These are phyloP conservation scores for Boechera retrofracta DNA, from an alignment of 345 rosid species.

Conservation along the genomic window DNA sequence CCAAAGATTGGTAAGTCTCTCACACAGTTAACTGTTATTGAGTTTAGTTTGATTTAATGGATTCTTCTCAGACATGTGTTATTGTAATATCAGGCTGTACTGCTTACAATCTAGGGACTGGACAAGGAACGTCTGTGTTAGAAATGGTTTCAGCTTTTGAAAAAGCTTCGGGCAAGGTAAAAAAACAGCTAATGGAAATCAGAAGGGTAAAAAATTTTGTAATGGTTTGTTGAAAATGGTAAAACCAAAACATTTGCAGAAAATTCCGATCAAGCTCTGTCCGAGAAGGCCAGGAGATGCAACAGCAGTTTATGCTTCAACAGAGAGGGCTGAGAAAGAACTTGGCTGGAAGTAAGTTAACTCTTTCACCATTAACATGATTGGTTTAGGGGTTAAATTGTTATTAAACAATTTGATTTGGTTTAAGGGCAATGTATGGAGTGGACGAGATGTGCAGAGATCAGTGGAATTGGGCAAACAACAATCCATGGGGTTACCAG, in stretches of 20 bases:
- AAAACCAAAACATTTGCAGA: slow-evolving; percentile 52
- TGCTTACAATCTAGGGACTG: slow-evolving; percentile 88
- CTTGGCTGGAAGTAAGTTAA: slow-evolving; percentile 90
- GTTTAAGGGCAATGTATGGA: slow-evolving; percentile 78
- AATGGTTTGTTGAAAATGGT: slow-evolving; percentile 7
- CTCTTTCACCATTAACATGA: slow-evolving; percentile 9
- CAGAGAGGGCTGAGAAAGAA: slow-evolving; percentile 78
- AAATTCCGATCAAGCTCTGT: slow-evolving; percentile 76
- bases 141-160: slow-evolving; percentile 95
- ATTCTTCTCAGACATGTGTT: slow-evolving; percentile 16
- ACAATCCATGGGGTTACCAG: slow-evolving; percentile 88
- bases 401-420: not conserved
- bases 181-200: slow-evolving; percentile 9
- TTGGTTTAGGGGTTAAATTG: slow-evolving; percentile 4
- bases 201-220: not conserved
- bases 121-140: slow-evolving; percentile 79
- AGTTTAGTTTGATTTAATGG: slow-evolving; percentile 9
- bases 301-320: slow-evolving; percentile 82
- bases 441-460: slow-evolving; percentile 90
- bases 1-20: slow-evolving; percentile 55
- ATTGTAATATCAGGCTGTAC: slow-evolving; percentile 61
- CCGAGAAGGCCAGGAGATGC: slow-evolving; percentile 92
- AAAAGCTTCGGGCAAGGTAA: slow-evolving; percentile 87
- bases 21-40: not conserved
- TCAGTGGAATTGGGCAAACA: slow-evolving; percentile 94